phyloP scores from a whole-genome alignment of 305 asterid species.

The Solanum hybrid region DNA sequence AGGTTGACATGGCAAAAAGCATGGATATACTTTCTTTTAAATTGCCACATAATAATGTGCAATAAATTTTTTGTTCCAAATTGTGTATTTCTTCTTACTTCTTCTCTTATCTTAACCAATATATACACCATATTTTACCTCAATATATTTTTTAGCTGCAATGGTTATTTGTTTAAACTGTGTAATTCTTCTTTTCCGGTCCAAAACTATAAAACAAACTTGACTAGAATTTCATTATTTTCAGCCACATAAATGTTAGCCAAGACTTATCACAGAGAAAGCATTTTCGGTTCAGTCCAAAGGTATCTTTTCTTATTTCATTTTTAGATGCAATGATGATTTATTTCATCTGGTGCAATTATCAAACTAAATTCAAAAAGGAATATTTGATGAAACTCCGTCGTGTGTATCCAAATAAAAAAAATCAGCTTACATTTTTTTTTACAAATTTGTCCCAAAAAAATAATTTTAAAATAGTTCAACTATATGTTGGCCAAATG shows the following conservation, averaged over 20 bases:
- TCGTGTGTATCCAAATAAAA: background rate
- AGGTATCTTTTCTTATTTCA: background rate
- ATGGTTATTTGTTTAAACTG: background rate
- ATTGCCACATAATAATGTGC: background rate
- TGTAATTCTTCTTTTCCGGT: background rate
- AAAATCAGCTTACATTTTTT: background rate
- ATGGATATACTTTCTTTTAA: background rate
- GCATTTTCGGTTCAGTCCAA: background rate
- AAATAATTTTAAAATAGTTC: background rate
- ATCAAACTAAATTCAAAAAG: background rate
- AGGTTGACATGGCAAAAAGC: background rate
- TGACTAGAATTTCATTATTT: background rate
- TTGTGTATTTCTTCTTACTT: background rate
- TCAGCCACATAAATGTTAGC: background rate
- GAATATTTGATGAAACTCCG: background rate
- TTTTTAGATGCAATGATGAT: background rate
- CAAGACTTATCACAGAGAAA: background rate
- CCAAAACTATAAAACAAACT: background rate
- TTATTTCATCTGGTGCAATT: background rate
- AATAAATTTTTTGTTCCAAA: background rate
- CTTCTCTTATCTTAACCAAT: background rate
- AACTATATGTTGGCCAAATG: background rate
- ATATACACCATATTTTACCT: background rate
- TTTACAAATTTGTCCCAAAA: background rate
- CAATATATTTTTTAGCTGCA: background rate